A percentile compares a stretch with the other conserved stretches of the same genome.
Conservation (phyloP, 768 basidiomycete genomes). For the Suillus subluteus region DNA sequence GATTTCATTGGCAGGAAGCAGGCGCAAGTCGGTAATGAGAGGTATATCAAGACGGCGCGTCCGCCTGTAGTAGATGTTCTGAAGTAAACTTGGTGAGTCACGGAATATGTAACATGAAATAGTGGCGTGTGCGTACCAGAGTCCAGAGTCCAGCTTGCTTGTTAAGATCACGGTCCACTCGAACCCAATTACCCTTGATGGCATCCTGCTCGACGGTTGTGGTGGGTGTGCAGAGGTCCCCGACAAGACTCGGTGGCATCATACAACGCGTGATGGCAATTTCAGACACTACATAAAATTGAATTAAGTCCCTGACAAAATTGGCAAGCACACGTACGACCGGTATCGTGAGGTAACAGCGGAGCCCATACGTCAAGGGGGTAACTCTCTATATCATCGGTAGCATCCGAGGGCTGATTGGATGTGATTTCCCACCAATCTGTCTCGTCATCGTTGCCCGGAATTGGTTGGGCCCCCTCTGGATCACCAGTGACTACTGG, state of each 20-base stretch:
- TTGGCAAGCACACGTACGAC: constrained; percentile 47
- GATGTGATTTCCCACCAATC: constrained; percentile 75
- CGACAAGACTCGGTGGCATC: constrained; percentile 58
- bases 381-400: constrained; percentile 64
- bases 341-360: constrained; percentile 75
- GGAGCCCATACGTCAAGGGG: constrained; percentile 84
- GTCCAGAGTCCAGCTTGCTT: constrained; percentile 59
- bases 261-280: constrained; percentile 73
- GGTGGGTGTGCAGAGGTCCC: constrained; percentile 67
- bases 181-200: constrained; percentile 86
- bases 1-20: constrained; percentile 60
- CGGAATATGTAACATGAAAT: neutral
- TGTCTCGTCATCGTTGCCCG: constrained; percentile 34
- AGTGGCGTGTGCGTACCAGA: constrained; percentile 51
- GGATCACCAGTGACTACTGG: constrained; percentile 2
- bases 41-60: constrained; percentile 82
- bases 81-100: constrained; percentile 17
- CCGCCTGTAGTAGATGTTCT: constrained; percentile 83
- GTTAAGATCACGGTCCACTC: constrained; percentile 83
- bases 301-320: neutral
- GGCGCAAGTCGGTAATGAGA: constrained; percentile 71
- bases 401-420: constrained; percentile 30
- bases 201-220: constrained; percentile 75
- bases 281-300: constrained; percentile 61
- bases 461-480: constrained; percentile 17